Conservation (phyloP, 2,329 filamentous ascomycete genomes). For the Proliferodiscus dingleyae region DNA sequence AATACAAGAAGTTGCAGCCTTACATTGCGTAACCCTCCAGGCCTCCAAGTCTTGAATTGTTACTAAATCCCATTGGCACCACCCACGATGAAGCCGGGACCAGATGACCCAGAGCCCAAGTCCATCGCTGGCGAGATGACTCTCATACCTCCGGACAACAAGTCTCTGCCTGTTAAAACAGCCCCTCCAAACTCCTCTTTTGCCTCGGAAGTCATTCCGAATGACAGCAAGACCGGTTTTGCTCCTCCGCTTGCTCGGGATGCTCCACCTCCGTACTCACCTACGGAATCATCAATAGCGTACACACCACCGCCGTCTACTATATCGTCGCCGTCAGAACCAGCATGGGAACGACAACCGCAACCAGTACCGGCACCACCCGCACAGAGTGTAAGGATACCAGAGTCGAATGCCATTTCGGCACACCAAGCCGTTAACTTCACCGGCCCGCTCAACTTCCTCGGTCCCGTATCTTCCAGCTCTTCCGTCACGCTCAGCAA, state of each 20-base stretch:
- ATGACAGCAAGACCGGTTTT: too few species aligned
- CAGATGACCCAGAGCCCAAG: not conserved
- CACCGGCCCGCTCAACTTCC: not conserved
- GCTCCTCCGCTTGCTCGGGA: too few species aligned
- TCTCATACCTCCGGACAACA: not conserved
- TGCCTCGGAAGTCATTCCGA: not conserved
- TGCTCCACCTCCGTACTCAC: not conserved
- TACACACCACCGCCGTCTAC: too few species aligned
- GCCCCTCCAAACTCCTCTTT: not conserved
- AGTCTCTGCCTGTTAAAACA: not conserved
- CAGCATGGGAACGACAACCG: too few species aligned
- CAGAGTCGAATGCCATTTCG: not conserved
- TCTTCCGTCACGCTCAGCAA: slow-evolving; percentile 8
- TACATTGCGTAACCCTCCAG: not conserved
- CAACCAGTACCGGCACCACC: too few species aligned
- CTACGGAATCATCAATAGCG: not conserved
- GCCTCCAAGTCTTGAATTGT: not conserved
- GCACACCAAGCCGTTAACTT: not conserved
- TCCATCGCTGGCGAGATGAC: not conserved
- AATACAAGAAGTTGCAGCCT: not conserved
- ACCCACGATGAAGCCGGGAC: not conserved
- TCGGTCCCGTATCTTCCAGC: not conserved
- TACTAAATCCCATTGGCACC: too few species aligned
- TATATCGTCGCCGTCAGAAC: too few species aligned
- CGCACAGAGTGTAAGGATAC: too few species aligned